These are phyloP conservation scores for Fraxinus quadrangulata DNA, from an alignment of 257 asterid species.

Conservation along the genomic window DNA sequence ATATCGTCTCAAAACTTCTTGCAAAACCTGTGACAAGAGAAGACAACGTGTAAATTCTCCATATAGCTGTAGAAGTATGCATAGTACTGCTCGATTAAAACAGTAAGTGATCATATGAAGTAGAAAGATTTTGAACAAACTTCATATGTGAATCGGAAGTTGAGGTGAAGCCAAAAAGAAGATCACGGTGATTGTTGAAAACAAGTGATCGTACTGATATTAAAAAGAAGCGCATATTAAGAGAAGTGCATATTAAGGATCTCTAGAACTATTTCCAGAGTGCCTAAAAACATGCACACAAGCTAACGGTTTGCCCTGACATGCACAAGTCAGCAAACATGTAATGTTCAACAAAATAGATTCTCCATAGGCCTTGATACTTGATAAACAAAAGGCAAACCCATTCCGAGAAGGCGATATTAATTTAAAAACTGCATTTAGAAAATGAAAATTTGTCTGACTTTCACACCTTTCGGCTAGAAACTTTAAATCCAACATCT, in stretches of 20 bases:
- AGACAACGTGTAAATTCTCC: not conserved
- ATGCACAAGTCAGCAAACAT: not conserved
- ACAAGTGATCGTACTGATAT: not conserved
- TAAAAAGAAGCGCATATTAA: too few species aligned
- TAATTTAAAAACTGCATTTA: not conserved
- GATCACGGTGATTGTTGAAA: not conserved
- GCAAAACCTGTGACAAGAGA: conserved; percentile 68
- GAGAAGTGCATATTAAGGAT: not conserved
- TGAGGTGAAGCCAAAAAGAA: not conserved
- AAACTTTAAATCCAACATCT: conserved; percentile 94
- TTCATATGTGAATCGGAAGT: not conserved
- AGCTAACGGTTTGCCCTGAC: not conserved
- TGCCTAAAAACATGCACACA: not conserved
- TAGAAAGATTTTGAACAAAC: not conserved
- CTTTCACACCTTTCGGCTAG: conserved; percentile 82
- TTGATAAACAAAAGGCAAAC: conserved; percentile 7
- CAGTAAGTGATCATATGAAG: not conserved
- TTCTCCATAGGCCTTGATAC: not conserved
- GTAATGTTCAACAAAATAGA: not conserved
- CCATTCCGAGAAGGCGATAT: not conserved
- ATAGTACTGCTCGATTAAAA: conserved; percentile 9
- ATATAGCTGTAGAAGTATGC: not conserved
- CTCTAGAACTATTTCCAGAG: not conserved
- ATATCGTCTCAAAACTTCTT: conserved; percentile 79
- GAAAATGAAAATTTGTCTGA: conserved; percentile 11